Evolutionary conservation across 2,329 filamentous ascomycete species (phyloP).

Genomic region (Trichoderma hamatum): DNA sequence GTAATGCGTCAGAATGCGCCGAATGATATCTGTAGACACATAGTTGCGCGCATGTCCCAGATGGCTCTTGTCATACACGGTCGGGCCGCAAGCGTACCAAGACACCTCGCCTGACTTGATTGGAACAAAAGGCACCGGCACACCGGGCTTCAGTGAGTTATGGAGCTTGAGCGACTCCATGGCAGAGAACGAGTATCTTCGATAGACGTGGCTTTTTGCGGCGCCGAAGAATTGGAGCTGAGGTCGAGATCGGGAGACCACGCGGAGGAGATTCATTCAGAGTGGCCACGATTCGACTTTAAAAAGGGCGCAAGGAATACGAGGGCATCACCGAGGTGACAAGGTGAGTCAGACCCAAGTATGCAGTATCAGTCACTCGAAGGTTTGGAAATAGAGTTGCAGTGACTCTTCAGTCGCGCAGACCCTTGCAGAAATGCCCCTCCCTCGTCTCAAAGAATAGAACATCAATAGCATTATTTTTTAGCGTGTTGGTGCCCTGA

Average conservation of each 20-base stretch:
- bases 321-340: slow-evolving; percentile 16
- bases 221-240: slow-evolving; percentile 36
- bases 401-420: slow-evolving; percentile 6
- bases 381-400: slow-evolving; percentile 1
- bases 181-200: slow-evolving; percentile 43
- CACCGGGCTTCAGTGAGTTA: slow-evolving; percentile 75
- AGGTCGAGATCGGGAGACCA: slow-evolving; percentile 37
- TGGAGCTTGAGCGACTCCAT: slow-evolving; percentile 70
- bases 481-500: slow-evolving; percentile 23
- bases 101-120: slow-evolving; percentile 71
- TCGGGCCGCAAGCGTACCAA: slow-evolving; percentile 91
- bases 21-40: slow-evolving; percentile 85
- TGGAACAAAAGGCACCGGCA: slow-evolving; percentile 74
- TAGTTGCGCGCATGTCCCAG: slow-evolving; percentile 87
- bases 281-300: slow-evolving; percentile 27
- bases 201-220: slow-evolving; percentile 36
- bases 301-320: slow-evolving; percentile 21
- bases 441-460: slow-evolving; percentile 13
- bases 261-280: slow-evolving; percentile 44
- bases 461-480: slow-evolving; percentile 7
- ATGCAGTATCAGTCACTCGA: background rate
- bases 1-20: slow-evolving; percentile 79
- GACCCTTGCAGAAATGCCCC: slow-evolving; percentile 16
- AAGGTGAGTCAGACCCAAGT: slow-evolving; percentile 28
- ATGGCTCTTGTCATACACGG: slow-evolving; percentile 81